Evolutionary conservation across 2,329 filamentous ascomycete species (phyloP), one percentile per base, ranked within the genome.

Genomic region (Aureobasidium sp.): DNA sequence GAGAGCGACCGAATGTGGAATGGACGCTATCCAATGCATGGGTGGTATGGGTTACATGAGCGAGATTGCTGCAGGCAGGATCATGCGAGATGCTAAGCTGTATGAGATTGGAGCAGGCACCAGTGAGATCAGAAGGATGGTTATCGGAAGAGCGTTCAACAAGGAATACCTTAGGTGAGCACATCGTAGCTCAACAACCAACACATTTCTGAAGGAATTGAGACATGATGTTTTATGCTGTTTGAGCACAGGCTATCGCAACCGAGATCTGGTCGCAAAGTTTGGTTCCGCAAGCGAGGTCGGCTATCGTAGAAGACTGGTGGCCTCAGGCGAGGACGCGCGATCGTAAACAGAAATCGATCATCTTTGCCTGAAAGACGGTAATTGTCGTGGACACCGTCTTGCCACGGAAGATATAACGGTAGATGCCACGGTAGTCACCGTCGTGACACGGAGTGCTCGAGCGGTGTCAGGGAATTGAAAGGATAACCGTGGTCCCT

Each of bases 101-200:
- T 99, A 99, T 74, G 94, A 97, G 77, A 97, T 99, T 72, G 94
- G 94, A 1, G 94, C 94, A 5, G 94, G 94, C 6, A 97, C 94
- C 3, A 96, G 91, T 64, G 94, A 99, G 78, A 87, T 99, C 56
- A 82, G 94, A 67, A 82, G 92, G 66, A 95, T 97, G 85, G 91
- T 99, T 5, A 96, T 99, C 71, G 93, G 94, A 31, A 81, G 92
- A 67, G 89, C 87, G 0, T 97, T 96, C 68, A 96, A 96, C 75
- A 92, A 89, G 77, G 87, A 95, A 75, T 96, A 63, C 34, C 42
- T 57, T 2, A 37, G 51, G 6, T 62, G 37, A 44, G 42, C 17
- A 20, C 4, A 7, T 25, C 8, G 29, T 8, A 47, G 39, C 6
- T 22, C 12, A 27, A 7, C 34, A 27, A 39, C 27, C 9, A 22